Evolutionary conservation across 306 rosid species (phyloP).

Genomic region (Sesbania bispinosa): DNA sequence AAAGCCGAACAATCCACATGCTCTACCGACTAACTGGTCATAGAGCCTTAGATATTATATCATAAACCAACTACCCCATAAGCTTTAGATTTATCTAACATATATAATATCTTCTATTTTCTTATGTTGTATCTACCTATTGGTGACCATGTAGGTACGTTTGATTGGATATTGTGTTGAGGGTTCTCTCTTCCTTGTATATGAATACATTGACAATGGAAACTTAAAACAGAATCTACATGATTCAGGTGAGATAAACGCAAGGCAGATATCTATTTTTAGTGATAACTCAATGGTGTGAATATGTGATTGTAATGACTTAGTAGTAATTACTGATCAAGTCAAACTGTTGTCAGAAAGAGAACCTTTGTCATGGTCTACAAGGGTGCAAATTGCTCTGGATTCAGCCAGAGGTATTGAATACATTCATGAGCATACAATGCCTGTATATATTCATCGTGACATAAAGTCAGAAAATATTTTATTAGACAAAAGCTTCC

Average conservation of each 20-base stretch:
- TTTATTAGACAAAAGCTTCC: slow-evolving; percentile 61
- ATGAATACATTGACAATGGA: slow-evolving; percentile 87
- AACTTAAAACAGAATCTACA: slow-evolving; percentile 78
- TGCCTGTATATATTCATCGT: slow-evolving; percentile 80
- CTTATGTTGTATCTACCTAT: background rate
- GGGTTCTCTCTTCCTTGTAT: slow-evolving; percentile 79
- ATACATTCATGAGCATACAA: slow-evolving; percentile 75
- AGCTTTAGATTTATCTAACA: background rate
- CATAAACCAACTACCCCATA: too few relatives aligned
- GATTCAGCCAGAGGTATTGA: slow-evolving; percentile 89
- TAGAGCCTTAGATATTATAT: too few relatives aligned
- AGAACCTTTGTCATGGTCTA: slow-evolving; percentile 74
- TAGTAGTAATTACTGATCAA: background rate
- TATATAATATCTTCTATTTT: background rate
- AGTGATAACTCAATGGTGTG: background rate
- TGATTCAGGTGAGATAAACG: slow-evolving; percentile 52
- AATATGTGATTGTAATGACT: background rate
- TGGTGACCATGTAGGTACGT: slow-evolving; percentile 60
- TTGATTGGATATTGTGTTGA: slow-evolving; percentile 86
- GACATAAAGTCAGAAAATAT: slow-evolving; percentile 85
- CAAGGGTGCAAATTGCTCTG: slow-evolving; percentile 81
- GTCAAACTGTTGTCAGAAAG: slow-evolving; percentile 38
- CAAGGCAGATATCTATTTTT: background rate
- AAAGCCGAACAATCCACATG: too few relatives aligned
- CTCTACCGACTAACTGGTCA: too few relatives aligned